Base-by-base conservation (phyloP, 2,329 filamentous ascomycete genomes). In the Dryadomyces quercivorus region DNA sequence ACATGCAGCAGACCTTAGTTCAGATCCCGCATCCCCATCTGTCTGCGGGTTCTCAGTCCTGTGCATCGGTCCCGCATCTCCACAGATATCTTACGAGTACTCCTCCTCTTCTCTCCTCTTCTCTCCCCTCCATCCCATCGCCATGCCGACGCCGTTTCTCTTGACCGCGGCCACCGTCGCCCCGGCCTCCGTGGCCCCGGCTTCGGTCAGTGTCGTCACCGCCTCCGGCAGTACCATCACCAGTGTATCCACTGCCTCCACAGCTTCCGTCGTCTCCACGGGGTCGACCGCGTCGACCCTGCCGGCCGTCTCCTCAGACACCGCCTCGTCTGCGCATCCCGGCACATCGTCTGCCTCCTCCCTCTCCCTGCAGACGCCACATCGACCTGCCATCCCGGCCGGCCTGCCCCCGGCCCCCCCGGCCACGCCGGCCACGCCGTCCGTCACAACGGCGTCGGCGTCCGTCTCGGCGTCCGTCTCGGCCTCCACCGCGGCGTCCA, bases 401-500 rank as follows among this genome's bases (percentile, higher is more conserved):
- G 36, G 36, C 12, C 36, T 40, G 5, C 10, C 36, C 9, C 36
- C 36, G 36, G 36, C 36, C 2, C 10, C 36, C 36, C 15, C 36
- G 36, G 15, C 36, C 6, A 40, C 36, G 12, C 10, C 15, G 9
- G 10, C 36, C 3, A 16, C 36, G 4, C 36, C 36, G 6, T 12
- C 36, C 36, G 9, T 40, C 10, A 16, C 36, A 7, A 13, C 18
- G 12, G 42, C 42, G 10, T 31, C 50, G 16, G 34, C 43, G 12
- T 31, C 52, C 15, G 22, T 26, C 22, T 34, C 50, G 21, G 36
- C 16, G 16, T 50, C 48, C 20, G 15, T 22, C 22, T 22, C 26
- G 44, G 26, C 50, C 50, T 34, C 40, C 44, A 26, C 15, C 38
- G n/a, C 67, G 13, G 66, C 68, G 48, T 64, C 4, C 13, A 13